These are phyloP conservation scores for Pisolithus albus DNA, from an alignment of 768 basidiomycete genomes.

Conservation along the genomic window DNA sequence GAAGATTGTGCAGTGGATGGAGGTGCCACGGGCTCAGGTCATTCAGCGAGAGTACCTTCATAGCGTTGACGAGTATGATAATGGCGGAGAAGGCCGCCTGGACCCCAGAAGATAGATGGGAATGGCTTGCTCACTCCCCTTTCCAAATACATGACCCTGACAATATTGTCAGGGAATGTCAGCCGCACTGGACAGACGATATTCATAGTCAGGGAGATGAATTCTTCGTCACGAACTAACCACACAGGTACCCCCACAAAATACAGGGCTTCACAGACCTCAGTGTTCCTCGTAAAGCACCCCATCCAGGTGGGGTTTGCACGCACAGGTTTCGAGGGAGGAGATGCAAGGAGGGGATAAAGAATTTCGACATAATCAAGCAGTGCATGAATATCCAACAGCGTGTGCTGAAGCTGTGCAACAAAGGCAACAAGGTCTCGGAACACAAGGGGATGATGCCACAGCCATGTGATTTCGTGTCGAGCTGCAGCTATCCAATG, in stretches of 20 bases:
- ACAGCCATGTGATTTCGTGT: neutral
- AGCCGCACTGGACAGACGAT: no score
- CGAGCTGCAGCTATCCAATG: neutral
- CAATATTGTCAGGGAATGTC: no score
- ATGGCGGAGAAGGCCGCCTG: no score
- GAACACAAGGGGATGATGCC: neutral
- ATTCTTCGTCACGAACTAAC: neutral
- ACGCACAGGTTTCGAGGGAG: neutral
- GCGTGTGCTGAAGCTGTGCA: neutral
- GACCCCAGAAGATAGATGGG: no score
- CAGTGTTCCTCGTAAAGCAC: conserved; percentile 1
- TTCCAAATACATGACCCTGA: no score
- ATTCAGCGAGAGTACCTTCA: no score
- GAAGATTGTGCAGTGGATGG: no score
- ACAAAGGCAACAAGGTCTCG: conserved; percentile 1
- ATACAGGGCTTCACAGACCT: conserved; percentile 1
- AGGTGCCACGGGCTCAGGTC: no score
- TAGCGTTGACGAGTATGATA: no score
- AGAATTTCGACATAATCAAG: conserved; percentile 5
- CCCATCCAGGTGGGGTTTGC: conserved; percentile 8
- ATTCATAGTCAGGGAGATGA: neutral
- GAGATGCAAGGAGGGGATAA: neutral
- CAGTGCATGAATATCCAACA: conserved; percentile 4
- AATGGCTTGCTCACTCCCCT: no score
- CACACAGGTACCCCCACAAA: conserved; percentile 7